Base-by-base conservation (phyloP, 2,329 filamentous ascomycete genomes). In the Ceratocystiopsis brevicomis region DNA sequence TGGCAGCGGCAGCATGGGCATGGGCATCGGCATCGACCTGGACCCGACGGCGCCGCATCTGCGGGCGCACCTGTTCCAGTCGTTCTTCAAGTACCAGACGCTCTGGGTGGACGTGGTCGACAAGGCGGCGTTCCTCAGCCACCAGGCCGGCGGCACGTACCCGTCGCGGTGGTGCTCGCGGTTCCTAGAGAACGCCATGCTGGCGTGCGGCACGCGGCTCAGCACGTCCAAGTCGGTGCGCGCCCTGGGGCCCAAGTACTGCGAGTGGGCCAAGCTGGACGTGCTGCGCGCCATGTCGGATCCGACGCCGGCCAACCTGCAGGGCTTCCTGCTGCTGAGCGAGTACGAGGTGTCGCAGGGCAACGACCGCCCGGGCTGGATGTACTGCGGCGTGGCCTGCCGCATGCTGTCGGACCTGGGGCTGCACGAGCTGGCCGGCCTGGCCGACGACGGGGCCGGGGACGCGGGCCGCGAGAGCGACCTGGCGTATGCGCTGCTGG, bases 311-410 rank as follows among this genome's bases (percentile, higher is more conserved):
- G 44, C 44, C 2, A 46, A 41, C 35, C 37, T 46, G 4, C 44
- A 46, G 14, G 44, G 41, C 3, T 44, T 46, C 6, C 14, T 46
- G 19, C 30, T 46, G 18, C 14, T 46, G 19, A 46, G 44, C 19
- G 44, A 46, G 37, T 46, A 41, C 37, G 41, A 46, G 32, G 44
- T 46, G 10, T 44, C 41, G 2, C 44, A 37, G n/a, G 44, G 44
- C 36, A 46, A 46, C 39, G 36, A 46, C 18, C 44, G 44, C 1
- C 39, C 37, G 1, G 44, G 35, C 13, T 46, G 44, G 44, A 46
- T 46, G 44, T 40, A 39, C 6, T 46, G 44, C 25, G 41, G 44
- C 5, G 19, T 46, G 13, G 44, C 44, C 11, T 43, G 44, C 13
- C 44, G 44, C 10, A 46, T 46, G 44, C 32, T 46, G 12, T 39